These are phyloP conservation scores for Selaginella tamariscina DNA, from an alignment of 75 land plant genomes.

Conservation along the genomic window DNA sequence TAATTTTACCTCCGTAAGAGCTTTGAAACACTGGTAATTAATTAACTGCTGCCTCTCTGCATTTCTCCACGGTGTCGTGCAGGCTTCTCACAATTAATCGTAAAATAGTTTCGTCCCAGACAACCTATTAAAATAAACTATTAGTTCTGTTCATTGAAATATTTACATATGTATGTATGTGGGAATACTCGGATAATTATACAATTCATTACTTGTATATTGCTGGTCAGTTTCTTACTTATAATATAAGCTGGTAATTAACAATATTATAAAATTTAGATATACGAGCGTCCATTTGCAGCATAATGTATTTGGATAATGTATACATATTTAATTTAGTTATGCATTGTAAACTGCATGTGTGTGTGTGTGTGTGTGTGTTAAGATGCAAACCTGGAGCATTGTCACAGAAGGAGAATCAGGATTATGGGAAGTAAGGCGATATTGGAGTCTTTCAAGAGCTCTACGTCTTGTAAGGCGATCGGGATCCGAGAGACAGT, in stretches of 20 bases:
- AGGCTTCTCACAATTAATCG: slow-evolving; percentile 15
- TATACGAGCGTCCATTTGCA: too few species aligned
- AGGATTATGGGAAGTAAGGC: slow-evolving; percentile 17
- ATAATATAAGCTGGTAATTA: background rate
- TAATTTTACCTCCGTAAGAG: slow-evolving; percentile 22
- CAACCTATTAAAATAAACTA: slow-evolving; percentile 16
- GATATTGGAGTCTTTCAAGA: slow-evolving; percentile 22
- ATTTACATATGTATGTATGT: background rate
- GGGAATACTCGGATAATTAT: too few species aligned
- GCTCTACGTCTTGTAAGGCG: slow-evolving; percentile 22
- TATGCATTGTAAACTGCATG: background rate
- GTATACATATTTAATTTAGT: background rate
- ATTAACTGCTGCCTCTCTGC: slow-evolving; percentile 24
- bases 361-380: too few species aligned
- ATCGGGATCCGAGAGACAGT: slow-evolving; percentile 27
- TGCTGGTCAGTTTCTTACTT: too few species aligned
- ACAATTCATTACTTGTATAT: too few species aligned
- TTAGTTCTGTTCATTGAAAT: background rate
- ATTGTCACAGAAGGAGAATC: slow-evolving; percentile 20
- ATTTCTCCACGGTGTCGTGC: slow-evolving; percentile 25
- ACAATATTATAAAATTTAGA: too few species aligned
- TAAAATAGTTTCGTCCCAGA: slow-evolving; percentile 28
- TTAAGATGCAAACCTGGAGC: slow-evolving; percentile 20
- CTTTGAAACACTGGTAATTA: slow-evolving; percentile 16
- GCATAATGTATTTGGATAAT: too few species aligned